Evolutionary conservation across 2,329 filamentous ascomycete genomes (phyloP).

Genomic region (Byssoonygena ceratinophila): DNA sequence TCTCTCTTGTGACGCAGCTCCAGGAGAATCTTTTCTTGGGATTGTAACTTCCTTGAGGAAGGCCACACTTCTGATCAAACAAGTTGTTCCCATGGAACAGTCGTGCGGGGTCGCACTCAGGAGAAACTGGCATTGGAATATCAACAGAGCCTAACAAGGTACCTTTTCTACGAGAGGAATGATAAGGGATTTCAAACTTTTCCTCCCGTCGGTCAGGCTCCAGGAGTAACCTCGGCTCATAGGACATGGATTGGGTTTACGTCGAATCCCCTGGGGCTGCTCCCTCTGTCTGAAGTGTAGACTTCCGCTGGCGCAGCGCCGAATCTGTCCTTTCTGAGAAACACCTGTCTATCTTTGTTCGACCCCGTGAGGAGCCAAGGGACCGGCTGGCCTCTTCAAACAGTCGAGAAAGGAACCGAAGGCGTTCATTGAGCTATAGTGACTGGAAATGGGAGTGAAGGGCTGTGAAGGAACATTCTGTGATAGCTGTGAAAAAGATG

Average conservation of each 20-base stretch:
- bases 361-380: too few relatives aligned
- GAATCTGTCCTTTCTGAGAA: conserved; percentile 1
- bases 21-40: too few relatives aligned
- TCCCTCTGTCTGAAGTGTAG: not conserved
- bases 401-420: conserved; percentile 8
- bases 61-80: too few relatives aligned
- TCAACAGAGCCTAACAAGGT: conserved; percentile 4
- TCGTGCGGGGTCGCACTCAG: conserved; percentile 14
- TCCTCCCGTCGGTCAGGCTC: too few relatives aligned
- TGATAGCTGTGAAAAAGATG: too few relatives aligned
- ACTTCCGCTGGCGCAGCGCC: not conserved
- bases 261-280: not conserved
- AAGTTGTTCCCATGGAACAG: conserved; percentile 16
- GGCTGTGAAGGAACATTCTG: not conserved
- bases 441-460: conserved; percentile 3
- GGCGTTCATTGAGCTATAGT: not conserved
- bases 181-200: too few relatives aligned
- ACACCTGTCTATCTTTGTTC: conserved; percentile 6
- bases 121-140: conserved; percentile 13
- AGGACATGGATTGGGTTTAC: not conserved
- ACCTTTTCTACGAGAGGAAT: too few relatives aligned
- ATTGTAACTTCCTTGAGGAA: too few relatives aligned
- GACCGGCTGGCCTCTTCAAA: conserved; percentile 6
- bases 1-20: too few relatives aligned
- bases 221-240: too few relatives aligned